phyloP scores from a whole-genome alignment of 163 green algal species.

The Scenedesmus sp. region DNA sequence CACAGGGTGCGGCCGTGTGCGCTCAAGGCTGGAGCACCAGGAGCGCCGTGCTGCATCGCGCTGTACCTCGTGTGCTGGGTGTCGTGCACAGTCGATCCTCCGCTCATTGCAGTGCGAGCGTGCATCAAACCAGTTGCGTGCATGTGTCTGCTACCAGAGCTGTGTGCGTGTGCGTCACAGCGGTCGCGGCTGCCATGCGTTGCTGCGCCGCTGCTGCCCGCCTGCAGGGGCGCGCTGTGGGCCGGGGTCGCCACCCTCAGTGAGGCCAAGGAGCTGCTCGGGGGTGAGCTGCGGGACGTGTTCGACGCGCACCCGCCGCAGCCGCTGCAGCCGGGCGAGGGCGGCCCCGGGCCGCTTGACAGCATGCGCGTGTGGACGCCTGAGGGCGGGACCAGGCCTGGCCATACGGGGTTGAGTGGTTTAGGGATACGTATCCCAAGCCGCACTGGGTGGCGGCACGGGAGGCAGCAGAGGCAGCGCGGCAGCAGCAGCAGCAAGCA shows the following conservation, averaged over 20 bases:
- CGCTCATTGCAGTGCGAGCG: too few species aligned
- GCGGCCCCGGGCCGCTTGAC: neutral
- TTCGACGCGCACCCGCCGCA: slow-evolving; percentile 63
- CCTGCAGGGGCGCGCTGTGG: slow-evolving; percentile 60
- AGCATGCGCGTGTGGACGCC: slow-evolving; percentile 40
- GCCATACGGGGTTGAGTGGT: slow-evolving; percentile 73
- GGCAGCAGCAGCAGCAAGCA: slow-evolving; percentile 43
- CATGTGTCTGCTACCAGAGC: too few species aligned
- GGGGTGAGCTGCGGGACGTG: slow-evolving; percentile 66
- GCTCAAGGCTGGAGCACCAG: too few species aligned
- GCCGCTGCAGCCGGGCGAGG: neutral
- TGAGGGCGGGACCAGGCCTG: slow-evolving; percentile 45
- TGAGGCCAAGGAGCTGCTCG: slow-evolving; percentile 64
- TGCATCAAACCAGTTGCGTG: too few species aligned
- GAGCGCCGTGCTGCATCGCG: too few species aligned
- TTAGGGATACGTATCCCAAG: slow-evolving; percentile 68
- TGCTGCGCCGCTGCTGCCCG: neutral
- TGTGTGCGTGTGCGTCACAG: too few species aligned
- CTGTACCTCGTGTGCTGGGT: too few species aligned
- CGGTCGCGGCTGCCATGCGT: too few species aligned
- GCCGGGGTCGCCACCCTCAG: slow-evolving; percentile 61
- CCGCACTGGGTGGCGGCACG: slow-evolving; percentile 66
- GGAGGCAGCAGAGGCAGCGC: slow-evolving; percentile 44
- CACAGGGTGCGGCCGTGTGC: too few species aligned
- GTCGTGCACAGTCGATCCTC: too few species aligned